Conservation (phyloP, 768 basidiomycete species). For the Suillus discolor region DNA sequence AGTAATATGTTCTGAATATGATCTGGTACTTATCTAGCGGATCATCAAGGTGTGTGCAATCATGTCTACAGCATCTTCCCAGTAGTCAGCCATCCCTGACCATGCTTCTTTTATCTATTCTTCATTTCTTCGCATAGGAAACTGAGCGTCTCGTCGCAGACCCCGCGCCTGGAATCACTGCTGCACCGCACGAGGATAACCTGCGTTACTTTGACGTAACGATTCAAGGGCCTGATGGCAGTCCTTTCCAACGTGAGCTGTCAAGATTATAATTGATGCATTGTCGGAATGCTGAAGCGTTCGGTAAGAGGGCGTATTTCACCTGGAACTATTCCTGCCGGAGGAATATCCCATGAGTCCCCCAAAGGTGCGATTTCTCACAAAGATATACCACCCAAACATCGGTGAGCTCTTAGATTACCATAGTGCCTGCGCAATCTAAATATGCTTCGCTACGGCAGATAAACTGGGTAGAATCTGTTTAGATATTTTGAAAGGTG, state of each 20-base stretch:
- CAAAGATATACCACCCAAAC: conserved; percentile 99
- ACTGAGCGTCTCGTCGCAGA: conserved; percentile 96
- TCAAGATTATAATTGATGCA: conserved; percentile 2
- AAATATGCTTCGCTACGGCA: conserved; percentile 31
- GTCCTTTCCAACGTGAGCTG: conserved; percentile 85
- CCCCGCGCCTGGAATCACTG: conserved; percentile 97
- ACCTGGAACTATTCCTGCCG: conserved; percentile 95
- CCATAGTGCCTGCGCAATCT: conserved; percentile 11
- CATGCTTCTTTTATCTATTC: conserved; percentile 17
- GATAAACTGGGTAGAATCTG: conserved; percentile 99
- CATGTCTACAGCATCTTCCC: conserved; percentile 19
- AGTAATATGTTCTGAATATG: conserved; percentile 9
- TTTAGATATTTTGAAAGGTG: conserved; percentile 96
- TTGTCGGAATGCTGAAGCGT: conserved; percentile 8
- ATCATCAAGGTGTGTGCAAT: conserved; percentile 51
- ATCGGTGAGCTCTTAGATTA: conserved; percentile 69
- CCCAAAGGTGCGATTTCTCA: conserved; percentile 96
- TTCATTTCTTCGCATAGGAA: conserved; percentile 59
- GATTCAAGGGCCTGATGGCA: conserved; percentile 92
- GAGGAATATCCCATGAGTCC: conserved; percentile 99
- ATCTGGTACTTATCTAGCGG: conserved; percentile 35
- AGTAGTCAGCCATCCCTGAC: conserved; percentile 19
- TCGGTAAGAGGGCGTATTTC: conserved; percentile 81
- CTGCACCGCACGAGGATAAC: conserved; percentile 95
- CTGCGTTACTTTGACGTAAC: conserved; percentile 98